Conservation (phyloP, 1,284 basidiomycete genomes). For the Mycena sp. region DNA sequence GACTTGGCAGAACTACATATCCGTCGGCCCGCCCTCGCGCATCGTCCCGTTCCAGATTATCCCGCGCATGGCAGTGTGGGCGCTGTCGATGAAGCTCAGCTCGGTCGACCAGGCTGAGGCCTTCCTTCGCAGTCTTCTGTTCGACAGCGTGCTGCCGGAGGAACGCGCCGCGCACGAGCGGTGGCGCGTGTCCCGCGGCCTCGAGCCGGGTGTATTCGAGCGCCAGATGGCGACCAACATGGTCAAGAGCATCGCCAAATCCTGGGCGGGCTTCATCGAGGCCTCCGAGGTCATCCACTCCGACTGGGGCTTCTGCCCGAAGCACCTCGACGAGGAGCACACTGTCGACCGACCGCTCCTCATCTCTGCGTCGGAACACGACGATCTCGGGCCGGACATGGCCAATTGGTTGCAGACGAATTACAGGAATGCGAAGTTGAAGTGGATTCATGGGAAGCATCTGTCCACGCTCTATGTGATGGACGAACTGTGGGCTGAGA, state of each 20-base stretch:
- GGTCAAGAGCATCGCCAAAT: slow-evolving; percentile 55
- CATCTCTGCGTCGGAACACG: slow-evolving; percentile 43
- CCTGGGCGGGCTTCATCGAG: slow-evolving; percentile 64
- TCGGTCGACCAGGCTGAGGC: slow-evolving; percentile 49
- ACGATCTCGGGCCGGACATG: slow-evolving; percentile 26
- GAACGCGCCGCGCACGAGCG: slow-evolving; percentile 50
- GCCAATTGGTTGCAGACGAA: slow-evolving; percentile 26
- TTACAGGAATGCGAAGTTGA: slow-evolving; percentile 24
- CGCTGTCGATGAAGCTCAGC: slow-evolving; percentile 45
- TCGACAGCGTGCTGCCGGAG: slow-evolving; percentile 51
- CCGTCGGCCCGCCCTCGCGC: slow-evolving; percentile 54
- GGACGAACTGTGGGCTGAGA: slow-evolving; percentile 22
- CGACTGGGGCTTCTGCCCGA: slow-evolving; percentile 60
- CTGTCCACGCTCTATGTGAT: slow-evolving; percentile 26
- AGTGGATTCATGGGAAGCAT: slow-evolving; percentile 28
- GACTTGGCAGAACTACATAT: slow-evolving; percentile 55
- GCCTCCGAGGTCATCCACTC: slow-evolving; percentile 54
- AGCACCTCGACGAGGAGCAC: slow-evolving; percentile 54
- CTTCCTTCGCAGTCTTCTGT: slow-evolving; percentile 48
- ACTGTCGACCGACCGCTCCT: slow-evolving; percentile 55
- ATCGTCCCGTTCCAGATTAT: slow-evolving; percentile 52
- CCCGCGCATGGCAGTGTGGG: slow-evolving; percentile 42
- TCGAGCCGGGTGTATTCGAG: slow-evolving; percentile 54
- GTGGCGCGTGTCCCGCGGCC: slow-evolving; percentile 53
- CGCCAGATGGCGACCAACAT: slow-evolving; percentile 51